phyloP scores from a whole-genome alignment of 2,329 filamentous ascomycete genomes.

The Aaosphaeria pasadenensis region DNA sequence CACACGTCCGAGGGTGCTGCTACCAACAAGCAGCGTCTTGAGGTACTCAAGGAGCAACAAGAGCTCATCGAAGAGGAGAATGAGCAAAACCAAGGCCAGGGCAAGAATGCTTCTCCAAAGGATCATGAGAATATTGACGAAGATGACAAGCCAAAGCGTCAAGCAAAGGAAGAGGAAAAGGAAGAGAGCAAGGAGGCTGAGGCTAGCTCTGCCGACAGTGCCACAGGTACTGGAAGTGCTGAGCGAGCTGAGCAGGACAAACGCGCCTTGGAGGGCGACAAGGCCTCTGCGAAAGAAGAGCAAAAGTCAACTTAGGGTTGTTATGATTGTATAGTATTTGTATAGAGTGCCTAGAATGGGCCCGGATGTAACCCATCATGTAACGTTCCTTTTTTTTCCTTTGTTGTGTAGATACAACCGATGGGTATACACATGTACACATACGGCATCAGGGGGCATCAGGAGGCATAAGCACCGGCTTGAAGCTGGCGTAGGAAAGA shows the following conservation, averaged over 20 bases:
- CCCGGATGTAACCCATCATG: no score
- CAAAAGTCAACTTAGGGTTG: no score
- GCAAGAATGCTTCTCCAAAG: slow-evolving; percentile 72
- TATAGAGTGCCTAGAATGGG: no score
- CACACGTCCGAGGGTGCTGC: slow-evolving; percentile 95
- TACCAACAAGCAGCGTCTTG: slow-evolving; percentile 97
- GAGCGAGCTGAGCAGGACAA: slow-evolving; percentile 33
- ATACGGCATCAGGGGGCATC: no score
- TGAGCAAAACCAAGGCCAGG: slow-evolving; percentile 75
- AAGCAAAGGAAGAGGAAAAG: slow-evolving; percentile 6
- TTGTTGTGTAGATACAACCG: no score
- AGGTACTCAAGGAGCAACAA: slow-evolving; percentile 97
- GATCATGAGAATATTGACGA: slow-evolving; percentile 94
- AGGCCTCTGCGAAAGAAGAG: no score
- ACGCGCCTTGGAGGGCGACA: slow-evolving; percentile 7
- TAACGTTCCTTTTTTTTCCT: no score
- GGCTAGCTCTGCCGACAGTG: slow-evolving; percentile 27
- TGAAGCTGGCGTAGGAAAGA: no score
- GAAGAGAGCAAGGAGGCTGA: slow-evolving; percentile 27
- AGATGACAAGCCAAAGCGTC: slow-evolving; percentile 66
- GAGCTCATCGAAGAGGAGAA: slow-evolving; percentile 98
- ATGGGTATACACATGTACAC: no score
- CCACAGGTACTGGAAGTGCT: slow-evolving; percentile 26
- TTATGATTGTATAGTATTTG: no score
- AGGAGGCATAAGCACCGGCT: no score